Evolutionary conservation across 371 early-diverging fungal genomes (phyloP).

Genomic region (Mortierella sp.): DNA sequence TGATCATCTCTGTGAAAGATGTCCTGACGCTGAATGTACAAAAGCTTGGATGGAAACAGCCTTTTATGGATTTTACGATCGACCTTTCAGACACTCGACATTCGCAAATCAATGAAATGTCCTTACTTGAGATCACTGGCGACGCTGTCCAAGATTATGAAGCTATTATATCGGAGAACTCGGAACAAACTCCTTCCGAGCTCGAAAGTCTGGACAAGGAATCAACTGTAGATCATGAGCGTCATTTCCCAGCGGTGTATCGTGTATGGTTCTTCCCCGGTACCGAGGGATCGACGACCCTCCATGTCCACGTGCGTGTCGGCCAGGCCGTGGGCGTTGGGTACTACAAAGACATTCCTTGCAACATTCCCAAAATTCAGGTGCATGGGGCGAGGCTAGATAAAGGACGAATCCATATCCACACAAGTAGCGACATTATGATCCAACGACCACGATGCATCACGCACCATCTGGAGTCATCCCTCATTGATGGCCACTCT

Average conservation of each 20-base stretch:
- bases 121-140: slow-evolving; percentile 31
- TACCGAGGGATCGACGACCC: slow-evolving; percentile 26
- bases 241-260: slow-evolving; percentile 10
- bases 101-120: slow-evolving; percentile 11
- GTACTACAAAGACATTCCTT: slow-evolving; percentile 39
- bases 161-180: not conserved
- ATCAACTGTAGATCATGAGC: not conserved
- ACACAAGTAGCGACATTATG: slow-evolving; percentile 29
- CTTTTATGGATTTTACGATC: slow-evolving; percentile 33
- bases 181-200: not conserved
- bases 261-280: slow-evolving; percentile 40
- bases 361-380: slow-evolving; percentile 27
- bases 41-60: slow-evolving; percentile 52
- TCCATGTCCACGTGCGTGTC: slow-evolving; percentile 28
- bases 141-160: slow-evolving; percentile 47
- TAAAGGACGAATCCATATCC: slow-evolving; percentile 38
- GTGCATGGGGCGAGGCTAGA: slow-evolving; percentile 22
- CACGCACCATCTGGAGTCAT: slow-evolving; percentile 17
- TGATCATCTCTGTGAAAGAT: slow-evolving; percentile 26
- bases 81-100: slow-evolving; percentile 12
- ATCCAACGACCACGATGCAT: slow-evolving; percentile 34
- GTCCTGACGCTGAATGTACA: slow-evolving; percentile 19
- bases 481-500: slow-evolving; percentile 12
- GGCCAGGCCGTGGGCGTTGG: slow-evolving; percentile 40
- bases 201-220: slow-evolving; percentile 17